Conservation (phyloP, 768 basidiomycete species). For the Lactarius tabidus region DNA sequence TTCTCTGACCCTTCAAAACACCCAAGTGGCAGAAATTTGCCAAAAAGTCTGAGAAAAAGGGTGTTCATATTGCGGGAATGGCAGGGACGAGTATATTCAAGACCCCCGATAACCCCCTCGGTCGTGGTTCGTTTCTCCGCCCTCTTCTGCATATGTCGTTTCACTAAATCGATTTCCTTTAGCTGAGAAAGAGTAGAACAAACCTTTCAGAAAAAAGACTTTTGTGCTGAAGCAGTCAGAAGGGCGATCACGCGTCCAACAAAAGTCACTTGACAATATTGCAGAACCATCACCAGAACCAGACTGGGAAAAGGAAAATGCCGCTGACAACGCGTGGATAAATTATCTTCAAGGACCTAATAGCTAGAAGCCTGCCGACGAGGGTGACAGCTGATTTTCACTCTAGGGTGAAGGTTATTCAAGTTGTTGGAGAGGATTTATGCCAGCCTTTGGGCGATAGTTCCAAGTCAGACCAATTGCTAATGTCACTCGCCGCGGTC, state of each 20-base stretch:
- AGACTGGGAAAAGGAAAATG: neutral
- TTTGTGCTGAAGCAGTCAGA: neutral
- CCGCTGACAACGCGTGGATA: neutral
- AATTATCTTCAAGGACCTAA: neutral
- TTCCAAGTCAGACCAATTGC: neutral
- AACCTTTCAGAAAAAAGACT: neutral
- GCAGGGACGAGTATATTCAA: conserved; percentile 91
- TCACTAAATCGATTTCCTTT: conserved; percentile 5
- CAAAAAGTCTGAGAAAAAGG: conserved; percentile 92
- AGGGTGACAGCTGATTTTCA: neutral
- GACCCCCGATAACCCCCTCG: conserved; percentile 88
- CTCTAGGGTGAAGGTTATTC: neutral
- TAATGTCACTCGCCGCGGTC: neutral
- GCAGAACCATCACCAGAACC: neutral
- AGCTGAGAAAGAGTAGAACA: neutral
- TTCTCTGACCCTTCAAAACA: too few relatives aligned
- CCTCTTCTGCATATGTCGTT: conserved; percentile 22
- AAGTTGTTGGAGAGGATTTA: neutral
- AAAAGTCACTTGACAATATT: neutral
- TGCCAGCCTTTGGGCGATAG: neutral
- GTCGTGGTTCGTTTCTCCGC: conserved; percentile 56
- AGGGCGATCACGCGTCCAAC: conserved; percentile 3
- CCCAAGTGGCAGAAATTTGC: conserved; percentile 98
- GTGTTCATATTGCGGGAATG: conserved; percentile 84
- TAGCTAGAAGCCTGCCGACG: neutral